Evolutionary conservation across 257 asterid species (phyloP).

Genomic region (Nicotiana undulata): DNA sequence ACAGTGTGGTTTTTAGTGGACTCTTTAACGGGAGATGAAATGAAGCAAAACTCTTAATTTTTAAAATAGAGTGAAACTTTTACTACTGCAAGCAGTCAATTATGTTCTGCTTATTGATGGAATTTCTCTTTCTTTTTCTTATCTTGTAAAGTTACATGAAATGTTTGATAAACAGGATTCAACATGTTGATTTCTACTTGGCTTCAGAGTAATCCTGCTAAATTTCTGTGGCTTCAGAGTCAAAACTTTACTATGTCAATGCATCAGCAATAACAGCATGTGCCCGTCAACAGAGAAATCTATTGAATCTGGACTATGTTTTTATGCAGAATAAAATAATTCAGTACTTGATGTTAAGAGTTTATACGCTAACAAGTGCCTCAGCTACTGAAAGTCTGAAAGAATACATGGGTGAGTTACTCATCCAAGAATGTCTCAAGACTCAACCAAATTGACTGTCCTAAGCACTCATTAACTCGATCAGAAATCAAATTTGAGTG

Average conservation of each 20-base stretch:
- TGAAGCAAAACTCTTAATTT: not conserved
- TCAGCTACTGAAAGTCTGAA: not conserved
- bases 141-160: not conserved
- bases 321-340: not conserved
- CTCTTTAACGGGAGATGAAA: conserved; percentile 54
- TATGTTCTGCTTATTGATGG: not conserved
- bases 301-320: not conserved
- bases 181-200: not conserved
- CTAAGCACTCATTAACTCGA: conserved; percentile 10
- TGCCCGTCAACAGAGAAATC: not conserved
- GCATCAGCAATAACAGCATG: too few relatives aligned
- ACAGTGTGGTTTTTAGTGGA: conserved; percentile 73
- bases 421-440: not conserved
- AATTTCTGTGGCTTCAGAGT: too few relatives aligned
- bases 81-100: not conserved
- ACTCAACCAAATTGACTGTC: conserved; percentile 3
- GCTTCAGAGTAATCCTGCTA: not conserved
- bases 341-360: not conserved
- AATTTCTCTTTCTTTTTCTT: not conserved
- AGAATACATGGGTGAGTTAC: not conserved
- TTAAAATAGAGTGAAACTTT: not conserved
- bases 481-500: conserved; percentile 8
- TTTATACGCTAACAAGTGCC: not conserved
- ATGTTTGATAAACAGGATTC: not conserved
- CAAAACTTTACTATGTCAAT: too few relatives aligned